Evolutionary conservation across 768 basidiomycete species (phyloP).

Genomic region (Pluteus cervinus): DNA sequence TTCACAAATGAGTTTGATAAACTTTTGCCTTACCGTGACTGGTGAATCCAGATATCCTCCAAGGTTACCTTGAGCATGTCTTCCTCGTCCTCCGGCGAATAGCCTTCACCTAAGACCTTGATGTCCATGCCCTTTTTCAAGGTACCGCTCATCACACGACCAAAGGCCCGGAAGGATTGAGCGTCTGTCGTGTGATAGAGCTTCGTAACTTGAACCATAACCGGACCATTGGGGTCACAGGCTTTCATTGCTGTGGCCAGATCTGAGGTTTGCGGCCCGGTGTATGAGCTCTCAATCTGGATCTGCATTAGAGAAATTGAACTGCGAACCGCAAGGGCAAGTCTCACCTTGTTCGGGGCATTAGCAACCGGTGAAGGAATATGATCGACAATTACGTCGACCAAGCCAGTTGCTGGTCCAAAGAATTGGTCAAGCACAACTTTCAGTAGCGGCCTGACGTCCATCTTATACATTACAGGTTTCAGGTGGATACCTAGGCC

Average conservation of each 20-base stretch:
- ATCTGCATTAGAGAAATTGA: neutral
- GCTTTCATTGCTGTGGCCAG: conserved; percentile 74
- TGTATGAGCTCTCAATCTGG: conserved; percentile 80
- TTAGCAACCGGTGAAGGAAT: conserved; percentile 76
- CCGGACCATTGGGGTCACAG: conserved; percentile 79
- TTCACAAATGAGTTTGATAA: neutral
- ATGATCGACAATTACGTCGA: conserved; percentile 88
- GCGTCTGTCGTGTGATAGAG: conserved; percentile 96
- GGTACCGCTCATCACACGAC: conserved; percentile 90
- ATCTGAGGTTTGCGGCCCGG: conserved; percentile 80
- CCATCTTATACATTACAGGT: conserved; percentile 97
- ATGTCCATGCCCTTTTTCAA: conserved; percentile 75
- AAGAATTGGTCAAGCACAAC: conserved; percentile 96
- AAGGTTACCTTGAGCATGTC: conserved; percentile 86
- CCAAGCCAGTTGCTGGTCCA: conserved; percentile 80
- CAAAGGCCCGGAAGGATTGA: conserved; percentile 94
- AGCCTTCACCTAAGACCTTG: conserved; percentile 97
- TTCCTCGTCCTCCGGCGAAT: conserved; percentile 98
- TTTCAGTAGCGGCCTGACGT: conserved; percentile 90
- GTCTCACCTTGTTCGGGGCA: conserved; percentile 51
- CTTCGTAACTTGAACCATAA: conserved; percentile 92
- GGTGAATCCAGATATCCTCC: conserved; percentile 86
- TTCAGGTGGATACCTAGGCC: conserved; percentile 81
- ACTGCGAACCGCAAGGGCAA: neutral
- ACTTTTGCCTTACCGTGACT: conserved; percentile 65